Conservation (phyloP, 106 monocot species). For the Acorus calamus region DNA sequence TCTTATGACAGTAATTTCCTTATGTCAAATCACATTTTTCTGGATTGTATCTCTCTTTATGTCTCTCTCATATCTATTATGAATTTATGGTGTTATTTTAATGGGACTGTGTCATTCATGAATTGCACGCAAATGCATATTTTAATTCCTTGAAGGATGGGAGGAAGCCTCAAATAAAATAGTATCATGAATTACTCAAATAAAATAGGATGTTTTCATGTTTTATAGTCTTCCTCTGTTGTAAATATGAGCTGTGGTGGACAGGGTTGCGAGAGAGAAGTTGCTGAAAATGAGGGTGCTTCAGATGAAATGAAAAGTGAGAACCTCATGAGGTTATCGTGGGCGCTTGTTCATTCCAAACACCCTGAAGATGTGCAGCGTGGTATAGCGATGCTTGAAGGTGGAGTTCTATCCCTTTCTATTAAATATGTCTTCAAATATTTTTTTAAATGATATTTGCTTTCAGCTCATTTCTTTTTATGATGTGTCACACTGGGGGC, state of each 20-base stretch:
- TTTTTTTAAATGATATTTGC: background rate
- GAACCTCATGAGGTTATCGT: constrained; percentile 88
- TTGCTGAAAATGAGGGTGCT: constrained; percentile 28
- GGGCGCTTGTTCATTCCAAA: constrained; percentile 96
- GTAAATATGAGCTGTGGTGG: background rate
- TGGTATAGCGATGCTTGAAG: constrained; percentile 95
- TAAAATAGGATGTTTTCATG: background rate
- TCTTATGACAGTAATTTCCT: no score
- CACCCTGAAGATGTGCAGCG: constrained; percentile 88
- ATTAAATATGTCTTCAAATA: no score
- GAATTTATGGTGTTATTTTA: no score
- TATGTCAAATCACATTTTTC: no score
- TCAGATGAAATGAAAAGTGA: constrained; percentile 55
- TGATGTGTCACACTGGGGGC: background rate
- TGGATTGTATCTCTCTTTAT: no score
- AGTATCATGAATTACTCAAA: no score
- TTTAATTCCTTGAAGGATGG: no score
- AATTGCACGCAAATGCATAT: no score
- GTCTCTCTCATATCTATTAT: no score
- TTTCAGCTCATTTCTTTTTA: background rate
- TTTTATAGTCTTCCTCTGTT: background rate
- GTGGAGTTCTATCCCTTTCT: constrained; percentile 11
- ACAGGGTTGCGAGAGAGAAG: constrained; percentile 85
- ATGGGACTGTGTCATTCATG: no score
- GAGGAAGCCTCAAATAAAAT: no score